A percentile compares a stretch with the other conserved stretches of the same genome.
Conservation (phyloP, 1,284 basidiomycete genomes). For the Heterobasidion occidentale region DNA sequence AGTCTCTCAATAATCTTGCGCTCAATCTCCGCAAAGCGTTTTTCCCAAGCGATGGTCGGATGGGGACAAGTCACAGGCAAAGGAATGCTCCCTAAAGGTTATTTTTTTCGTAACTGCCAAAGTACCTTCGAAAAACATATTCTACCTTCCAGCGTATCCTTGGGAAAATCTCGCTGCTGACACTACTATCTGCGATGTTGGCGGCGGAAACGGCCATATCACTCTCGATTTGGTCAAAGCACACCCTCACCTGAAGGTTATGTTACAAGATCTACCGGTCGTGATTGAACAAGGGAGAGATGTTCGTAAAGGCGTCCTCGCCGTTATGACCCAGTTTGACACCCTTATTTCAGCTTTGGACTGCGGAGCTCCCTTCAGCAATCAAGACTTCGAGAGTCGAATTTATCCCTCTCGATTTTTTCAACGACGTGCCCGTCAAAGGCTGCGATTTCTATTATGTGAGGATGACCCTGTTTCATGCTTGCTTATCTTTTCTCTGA, state of each 20-base stretch:
- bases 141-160: not conserved
- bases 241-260: not conserved
- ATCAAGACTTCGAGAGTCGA: not conserved
- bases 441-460: not conserved
- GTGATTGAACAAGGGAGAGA: not conserved
- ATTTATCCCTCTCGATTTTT: not conserved
- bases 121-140: not conserved
- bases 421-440: not conserved
- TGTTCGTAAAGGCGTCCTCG: not conserved
- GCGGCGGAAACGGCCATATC: not conserved
- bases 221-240: not conserved
- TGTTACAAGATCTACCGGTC: not conserved
- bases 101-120: not conserved
- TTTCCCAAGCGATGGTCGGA: not conserved
- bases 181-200: not conserved
- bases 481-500: not conserved
- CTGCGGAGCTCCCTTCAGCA: not conserved
- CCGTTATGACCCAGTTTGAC: not conserved
- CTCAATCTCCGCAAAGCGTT: not conserved
- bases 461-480: not conserved
- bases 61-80: not conserved
- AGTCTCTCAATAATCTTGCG: not conserved
- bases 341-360: not conserved
- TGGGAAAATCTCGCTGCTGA: not conserved
- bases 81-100: not conserved